phyloP scores from a whole-genome alignment of 495 filamentous ascomycete genomes.

The Oleoguttula mirabilis region DNA sequence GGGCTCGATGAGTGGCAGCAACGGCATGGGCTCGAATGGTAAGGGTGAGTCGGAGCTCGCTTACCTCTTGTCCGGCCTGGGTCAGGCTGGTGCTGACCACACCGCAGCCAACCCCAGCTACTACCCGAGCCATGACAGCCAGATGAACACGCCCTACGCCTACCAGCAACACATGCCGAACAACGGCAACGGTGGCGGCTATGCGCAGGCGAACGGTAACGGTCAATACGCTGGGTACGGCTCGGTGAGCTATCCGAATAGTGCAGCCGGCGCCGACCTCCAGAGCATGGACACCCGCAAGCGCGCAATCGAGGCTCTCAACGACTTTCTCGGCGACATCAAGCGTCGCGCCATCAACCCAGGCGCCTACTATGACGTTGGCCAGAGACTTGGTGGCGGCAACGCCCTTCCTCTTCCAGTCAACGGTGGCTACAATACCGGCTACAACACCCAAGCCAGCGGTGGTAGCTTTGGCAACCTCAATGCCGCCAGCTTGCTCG shows the following conservation, averaged over 20 bases:
- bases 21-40: constrained; percentile 38
- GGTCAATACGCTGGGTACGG: constrained; percentile 49
- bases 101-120: constrained; percentile 22
- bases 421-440: constrained; percentile 48
- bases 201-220: constrained; percentile 38
- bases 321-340: constrained; percentile 84
- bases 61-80: constrained; percentile 6
- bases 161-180: constrained; percentile 14
- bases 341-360: constrained; percentile 85
- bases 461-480: constrained; percentile 11
- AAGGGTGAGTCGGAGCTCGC: constrained; percentile 43
- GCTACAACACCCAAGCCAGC: constrained; percentile 36
- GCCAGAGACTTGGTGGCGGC: constrained; percentile 47
- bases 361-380: constrained; percentile 67
- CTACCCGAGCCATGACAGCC: constrained; percentile 22
- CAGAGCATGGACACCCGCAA: constrained; percentile 43
- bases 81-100: constrained; percentile 10
- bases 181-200: constrained; percentile 30
- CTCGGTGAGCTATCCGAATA: constrained; percentile 57
- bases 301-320: constrained; percentile 73
- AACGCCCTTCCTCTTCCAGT: constrained; percentile 60
- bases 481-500: constrained; percentile 17
- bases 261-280: constrained; percentile 37
- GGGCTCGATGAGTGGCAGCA: constrained; percentile 36
- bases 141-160: constrained; percentile 19